Percentiles rank a stretch among this genome's conserved stretches.
These are phyloP conservation scores for Oenanthe javanica DNA, from an alignment of 140 eudicot species.

Conservation along the genomic window DNA sequence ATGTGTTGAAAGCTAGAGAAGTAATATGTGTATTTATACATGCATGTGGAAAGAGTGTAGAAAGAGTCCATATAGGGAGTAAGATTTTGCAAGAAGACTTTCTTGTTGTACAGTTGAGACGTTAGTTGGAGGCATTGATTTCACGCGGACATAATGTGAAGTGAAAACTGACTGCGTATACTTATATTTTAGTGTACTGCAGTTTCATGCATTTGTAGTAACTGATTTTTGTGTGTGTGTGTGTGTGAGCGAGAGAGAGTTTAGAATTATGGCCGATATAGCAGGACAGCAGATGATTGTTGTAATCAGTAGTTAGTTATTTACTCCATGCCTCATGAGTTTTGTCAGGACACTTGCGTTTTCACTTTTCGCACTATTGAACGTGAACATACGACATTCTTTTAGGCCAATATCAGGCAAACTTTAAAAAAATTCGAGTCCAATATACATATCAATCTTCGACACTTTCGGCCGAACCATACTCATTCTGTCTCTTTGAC, in stretches of 20 bases:
- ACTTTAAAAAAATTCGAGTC: no score
- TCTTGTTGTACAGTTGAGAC: conserved; percentile 14
- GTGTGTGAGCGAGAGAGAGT: not conserved
- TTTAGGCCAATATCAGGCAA: no score
- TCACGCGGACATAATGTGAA: conserved; percentile 20
- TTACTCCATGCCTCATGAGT: no score
- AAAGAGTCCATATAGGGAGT: not conserved
- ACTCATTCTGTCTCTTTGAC: no score
- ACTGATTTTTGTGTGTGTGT: not conserved
- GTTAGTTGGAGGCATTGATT: conserved; percentile 14
- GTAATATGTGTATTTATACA: not conserved
- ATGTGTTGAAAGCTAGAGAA: conserved; percentile 9
- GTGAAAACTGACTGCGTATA: not conserved
- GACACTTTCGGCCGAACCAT: no score
- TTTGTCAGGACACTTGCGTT: no score
- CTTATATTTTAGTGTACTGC: not conserved
- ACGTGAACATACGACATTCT: no score
- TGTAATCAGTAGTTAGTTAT: no score
- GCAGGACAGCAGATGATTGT: no score
- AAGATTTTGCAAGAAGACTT: not conserved
- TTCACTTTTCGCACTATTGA: no score
- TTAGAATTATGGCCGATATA: no score
- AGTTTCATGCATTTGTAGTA: not conserved
- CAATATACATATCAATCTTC: no score
- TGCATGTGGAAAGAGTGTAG: not conserved